Base-by-base conservation (phyloP, 257 asterid genomes). In the Capsicum baccatum region DNA sequence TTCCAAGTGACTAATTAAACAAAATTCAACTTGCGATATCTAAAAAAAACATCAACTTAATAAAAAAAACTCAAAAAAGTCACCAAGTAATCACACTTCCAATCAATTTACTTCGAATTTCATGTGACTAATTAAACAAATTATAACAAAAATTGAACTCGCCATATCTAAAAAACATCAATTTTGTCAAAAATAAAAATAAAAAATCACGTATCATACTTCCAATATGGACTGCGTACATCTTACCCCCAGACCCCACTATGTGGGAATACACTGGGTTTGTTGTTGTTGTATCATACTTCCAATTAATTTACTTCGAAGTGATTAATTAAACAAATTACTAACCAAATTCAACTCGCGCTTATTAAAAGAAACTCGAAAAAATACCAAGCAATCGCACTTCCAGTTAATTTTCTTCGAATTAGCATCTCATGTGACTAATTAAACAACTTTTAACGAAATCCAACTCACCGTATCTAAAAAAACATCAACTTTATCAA, bases 81-180 rank as follows among this genome's bases (percentile, higher is more conserved):
- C 13, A 67, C 48, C 6, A 64, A 64, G 6, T 64, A 64, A 64
- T 12, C 39, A 8, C 37, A 16, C n/a, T 69, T 39, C 16, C 44
- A 69, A 69, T 35, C 79, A 69, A 69, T 69, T 69, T 47, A 69
- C 17, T 8, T n/a, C 44, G 21, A 69, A 69, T 69, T 44, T 44
- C 48, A 44, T 5, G 48, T 44, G 48, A 5, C 48, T 44, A 62
- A 19, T 39, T 39, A 39, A 39, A 39, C 44, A 39, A 39, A 39
- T 26, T 26, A 26, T 26, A 26, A 26, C 33, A 26, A 76, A 76
- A 48, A 48, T 19, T 56, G 11, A 44, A 76, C 63, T 76, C 9
- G 2, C 12, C 7, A 44, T 44, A 44, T 44, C 48, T 39, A 39
- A 39, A 39, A 44, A 44, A 44, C 48, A 44, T 26, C 33, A 26